Conservation (phyloP, 441 rosid genomes). For the Eutrema salsugineum region DNA sequence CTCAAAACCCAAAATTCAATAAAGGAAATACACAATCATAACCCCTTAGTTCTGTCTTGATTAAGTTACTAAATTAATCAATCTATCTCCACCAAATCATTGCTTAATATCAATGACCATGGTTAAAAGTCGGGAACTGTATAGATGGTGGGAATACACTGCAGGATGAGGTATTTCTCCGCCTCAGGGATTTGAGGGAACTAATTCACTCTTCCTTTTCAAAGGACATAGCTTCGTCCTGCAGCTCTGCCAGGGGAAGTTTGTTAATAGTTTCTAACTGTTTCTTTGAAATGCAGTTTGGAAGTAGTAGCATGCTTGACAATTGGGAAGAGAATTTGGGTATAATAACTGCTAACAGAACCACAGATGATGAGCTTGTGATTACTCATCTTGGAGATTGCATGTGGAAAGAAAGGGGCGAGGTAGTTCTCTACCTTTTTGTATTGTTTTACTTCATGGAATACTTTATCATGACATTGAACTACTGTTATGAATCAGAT, state of each 20-base stretch:
- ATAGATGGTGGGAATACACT: neutral
- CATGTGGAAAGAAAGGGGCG: conserved; percentile 95
- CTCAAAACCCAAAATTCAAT: neutral
- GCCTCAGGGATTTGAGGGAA: neutral
- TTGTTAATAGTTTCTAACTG: neutral
- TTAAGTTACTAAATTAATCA: neutral
- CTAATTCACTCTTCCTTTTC: neutral
- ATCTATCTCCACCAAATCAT: neutral
- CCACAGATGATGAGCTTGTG: conserved; percentile 94
- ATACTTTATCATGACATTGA: conserved; percentile 22
- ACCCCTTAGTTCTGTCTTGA: neutral
- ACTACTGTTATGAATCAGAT: conserved; percentile 46
- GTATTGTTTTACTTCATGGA: conserved; percentile 8
- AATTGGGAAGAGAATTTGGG: conserved; percentile 99
- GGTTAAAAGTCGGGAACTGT: neutral
- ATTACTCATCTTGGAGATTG: conserved; percentile 97
- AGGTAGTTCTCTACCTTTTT: conserved; percentile 48
- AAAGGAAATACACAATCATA: neutral
- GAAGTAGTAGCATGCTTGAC: conserved; percentile 83
- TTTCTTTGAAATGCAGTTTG: conserved; percentile 44
- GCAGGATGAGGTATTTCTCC: neutral
- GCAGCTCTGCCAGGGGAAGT: neutral
- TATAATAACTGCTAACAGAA: conserved; percentile 93
- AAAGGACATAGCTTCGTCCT: neutral
- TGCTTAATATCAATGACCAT: neutral